A percentile compares a stretch with the other conserved stretches of the same genome.
These are phyloP conservation scores for Colletotrichum chlorophyti DNA, from an alignment of 2,329 filamentous ascomycete species.

Conservation along the genomic window DNA sequence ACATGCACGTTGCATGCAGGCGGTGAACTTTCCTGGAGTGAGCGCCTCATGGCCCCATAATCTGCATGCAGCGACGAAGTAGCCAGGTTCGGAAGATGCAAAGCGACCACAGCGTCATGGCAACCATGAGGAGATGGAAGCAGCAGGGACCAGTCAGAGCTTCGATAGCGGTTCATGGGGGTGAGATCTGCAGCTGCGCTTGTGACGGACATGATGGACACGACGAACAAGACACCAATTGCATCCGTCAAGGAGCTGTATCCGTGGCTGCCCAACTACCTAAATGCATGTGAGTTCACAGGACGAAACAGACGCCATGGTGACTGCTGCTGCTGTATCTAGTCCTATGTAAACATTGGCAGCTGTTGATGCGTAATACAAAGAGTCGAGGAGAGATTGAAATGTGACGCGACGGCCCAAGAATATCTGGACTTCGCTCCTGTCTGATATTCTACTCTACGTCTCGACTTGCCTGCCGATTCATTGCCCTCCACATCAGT, in stretches of 20 bases:
- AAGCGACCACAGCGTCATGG: conserved; percentile 28
- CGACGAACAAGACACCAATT: conserved; percentile 14
- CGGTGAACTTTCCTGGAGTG: conserved; percentile 5
- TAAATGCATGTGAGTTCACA: not conserved
- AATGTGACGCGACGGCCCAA: not conserved
- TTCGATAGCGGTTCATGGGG: not conserved
- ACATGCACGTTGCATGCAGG: conserved; percentile 21
- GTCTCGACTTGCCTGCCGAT: not conserved
- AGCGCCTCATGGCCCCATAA: not conserved
- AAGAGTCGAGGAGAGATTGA: conserved; percentile 3
- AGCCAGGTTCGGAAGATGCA: conserved; percentile 18
- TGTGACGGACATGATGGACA: conserved; percentile 1
- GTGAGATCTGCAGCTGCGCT: conserved; percentile 9
- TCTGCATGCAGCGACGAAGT: conserved; percentile 22
- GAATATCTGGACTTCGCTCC: no score
- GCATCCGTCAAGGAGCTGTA: not conserved
- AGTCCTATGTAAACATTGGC: conserved; percentile 20
- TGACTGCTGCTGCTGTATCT: conserved; percentile 3
- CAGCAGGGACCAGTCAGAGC: conserved; percentile 4
- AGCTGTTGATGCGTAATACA: conserved; percentile 20
- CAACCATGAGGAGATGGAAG: conserved; percentile 23
- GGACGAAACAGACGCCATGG: conserved; percentile 4
- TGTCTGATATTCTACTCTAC: not conserved
- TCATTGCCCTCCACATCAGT: no score
- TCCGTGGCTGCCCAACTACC: not conserved